Conservation (phyloP, 2,329 filamentous ascomycete genomes). For the Didymella glomerata region DNA sequence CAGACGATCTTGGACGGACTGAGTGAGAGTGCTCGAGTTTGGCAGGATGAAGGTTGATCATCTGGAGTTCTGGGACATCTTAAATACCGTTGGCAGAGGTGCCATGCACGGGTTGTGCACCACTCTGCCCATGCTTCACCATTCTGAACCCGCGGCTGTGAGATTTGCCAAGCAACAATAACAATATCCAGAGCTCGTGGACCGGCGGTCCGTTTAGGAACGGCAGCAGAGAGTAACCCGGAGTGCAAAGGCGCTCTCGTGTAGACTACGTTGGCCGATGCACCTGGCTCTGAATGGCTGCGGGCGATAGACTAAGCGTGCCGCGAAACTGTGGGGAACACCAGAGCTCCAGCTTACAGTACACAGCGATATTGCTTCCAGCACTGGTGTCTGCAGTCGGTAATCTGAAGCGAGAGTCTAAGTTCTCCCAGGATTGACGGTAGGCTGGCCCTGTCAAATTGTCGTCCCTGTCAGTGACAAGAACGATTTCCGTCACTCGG, state of each 20-base stretch:
- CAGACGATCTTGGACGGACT: constrained; percentile 28
- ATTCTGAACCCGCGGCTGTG: neutral
- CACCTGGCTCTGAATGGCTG: constrained; percentile 14
- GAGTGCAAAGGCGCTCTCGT: constrained; percentile 45
- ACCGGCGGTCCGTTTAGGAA: constrained; percentile 41
- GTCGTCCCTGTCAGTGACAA: neutral
- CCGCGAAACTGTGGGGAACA: constrained; percentile 29
- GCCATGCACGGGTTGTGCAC: neutral
- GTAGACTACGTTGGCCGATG: constrained; percentile 28
- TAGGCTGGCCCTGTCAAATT: neutral
- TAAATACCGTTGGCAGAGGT: constrained; percentile 41
- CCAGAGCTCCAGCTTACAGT: constrained; percentile 5
- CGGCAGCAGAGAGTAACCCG: constrained; percentile 37
- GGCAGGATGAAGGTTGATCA: constrained; percentile 42
- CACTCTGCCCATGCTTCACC: neutral
- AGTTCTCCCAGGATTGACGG: neutral
- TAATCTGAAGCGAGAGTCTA: neutral
- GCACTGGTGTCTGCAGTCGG: neutral
- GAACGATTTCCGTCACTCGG: constrained; percentile 1
- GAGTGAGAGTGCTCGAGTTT: constrained; percentile 19
- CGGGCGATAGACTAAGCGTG: neutral
- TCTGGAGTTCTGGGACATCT: constrained; percentile 35
- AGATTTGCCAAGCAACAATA: constrained; percentile 37
- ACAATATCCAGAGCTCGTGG: constrained; percentile 49
- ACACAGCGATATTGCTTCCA: neutral